Evolutionary conservation across 1,284 basidiomycete species (phyloP), one percentile per base, ranked within the genome.

Genomic region (Rhodotorula sp.): DNA sequence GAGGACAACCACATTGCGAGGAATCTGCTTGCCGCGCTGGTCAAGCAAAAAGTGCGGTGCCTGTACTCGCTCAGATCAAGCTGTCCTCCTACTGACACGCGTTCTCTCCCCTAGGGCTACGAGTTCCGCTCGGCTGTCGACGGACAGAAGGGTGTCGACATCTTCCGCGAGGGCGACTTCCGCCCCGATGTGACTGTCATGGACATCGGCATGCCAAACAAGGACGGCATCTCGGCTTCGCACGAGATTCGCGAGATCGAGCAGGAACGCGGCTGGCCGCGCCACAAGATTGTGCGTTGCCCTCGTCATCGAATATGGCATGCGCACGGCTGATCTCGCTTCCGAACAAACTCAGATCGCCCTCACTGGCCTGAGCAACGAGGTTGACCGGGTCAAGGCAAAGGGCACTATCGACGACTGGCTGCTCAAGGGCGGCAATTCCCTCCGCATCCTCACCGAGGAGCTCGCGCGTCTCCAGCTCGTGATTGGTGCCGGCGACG

Each of bases 391-490:
- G 44, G 57, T 58, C 63, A 66, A 68, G 56, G 50, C 57, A 7
- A 64, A 66, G 34, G 66, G 58, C 2, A 13, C 54, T 1, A 44
- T 71, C 42, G 72, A 74, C 69, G 55, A 48, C 12, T 74, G 72
- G 72, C 42, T 74, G 5, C 61, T 68, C 50, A 74, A 74, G 48
- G 72, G 72, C 17, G 71, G 71, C 4, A 65, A 64, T 45, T 54
- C 48, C 1, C 54, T 73, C 12, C 44, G 65, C 17, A 9, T 34
- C 4, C 63, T 73, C 46, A 55, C 69, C 27, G 58, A 64, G 7
- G 65, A 73, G 41, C 52, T 73, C 23, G 64, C 54, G 0, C 27
- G 60, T 8, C 21, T 72, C 12, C 71, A 72, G 56, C 53, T 54
- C 27, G 27, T 7, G 10, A 14, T 54, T 17, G 27, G 23, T 4